Conservation (phyloP, 1,284 basidiomycete genomes). For the Tremellales sp. region DNA sequence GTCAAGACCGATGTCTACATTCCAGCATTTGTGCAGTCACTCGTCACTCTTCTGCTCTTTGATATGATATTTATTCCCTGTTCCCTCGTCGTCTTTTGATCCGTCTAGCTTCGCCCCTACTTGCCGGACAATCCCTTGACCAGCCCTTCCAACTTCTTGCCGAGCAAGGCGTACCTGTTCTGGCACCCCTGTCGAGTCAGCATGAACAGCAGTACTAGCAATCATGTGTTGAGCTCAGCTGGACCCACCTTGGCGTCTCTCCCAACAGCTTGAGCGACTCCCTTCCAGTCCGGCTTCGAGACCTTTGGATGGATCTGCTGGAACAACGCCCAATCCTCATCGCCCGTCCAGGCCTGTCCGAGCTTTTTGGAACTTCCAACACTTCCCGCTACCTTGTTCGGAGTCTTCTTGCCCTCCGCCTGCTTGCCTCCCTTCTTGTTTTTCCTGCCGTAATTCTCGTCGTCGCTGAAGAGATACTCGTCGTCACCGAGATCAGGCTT, state of each 20-base stretch:
- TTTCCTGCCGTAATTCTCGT: neutral
- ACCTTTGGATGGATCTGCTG: conserved; percentile 17
- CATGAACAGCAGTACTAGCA: neutral
- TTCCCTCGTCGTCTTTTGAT: too few relatives aligned
- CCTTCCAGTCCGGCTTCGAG: conserved; percentile 16
- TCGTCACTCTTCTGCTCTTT: too few relatives aligned
- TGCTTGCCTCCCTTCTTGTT: neutral
- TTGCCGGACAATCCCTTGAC: conserved; percentile 11
- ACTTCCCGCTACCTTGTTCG: neutral
- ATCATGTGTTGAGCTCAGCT: neutral
- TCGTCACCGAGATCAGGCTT: neutral
- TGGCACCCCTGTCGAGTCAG: conserved; percentile 13
- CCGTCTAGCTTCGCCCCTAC: too few relatives aligned
- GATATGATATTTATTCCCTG: too few relatives aligned
- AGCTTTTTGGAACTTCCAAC: neutral
- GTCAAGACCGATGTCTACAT: too few relatives aligned
- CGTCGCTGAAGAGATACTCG: neutral
- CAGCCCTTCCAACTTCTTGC: conserved; percentile 8
- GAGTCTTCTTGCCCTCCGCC: neutral
- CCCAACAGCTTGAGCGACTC: conserved; percentile 10
- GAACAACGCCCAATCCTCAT: conserved; percentile 29
- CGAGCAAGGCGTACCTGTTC: conserved; percentile 16
- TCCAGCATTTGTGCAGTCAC: too few relatives aligned
- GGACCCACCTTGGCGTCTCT: conserved; percentile 29
- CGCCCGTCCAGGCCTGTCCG: conserved; percentile 13